Evolutionary conservation across 768 basidiomycete species (phyloP).

Genomic region (Lentinula aciculospora): DNA sequence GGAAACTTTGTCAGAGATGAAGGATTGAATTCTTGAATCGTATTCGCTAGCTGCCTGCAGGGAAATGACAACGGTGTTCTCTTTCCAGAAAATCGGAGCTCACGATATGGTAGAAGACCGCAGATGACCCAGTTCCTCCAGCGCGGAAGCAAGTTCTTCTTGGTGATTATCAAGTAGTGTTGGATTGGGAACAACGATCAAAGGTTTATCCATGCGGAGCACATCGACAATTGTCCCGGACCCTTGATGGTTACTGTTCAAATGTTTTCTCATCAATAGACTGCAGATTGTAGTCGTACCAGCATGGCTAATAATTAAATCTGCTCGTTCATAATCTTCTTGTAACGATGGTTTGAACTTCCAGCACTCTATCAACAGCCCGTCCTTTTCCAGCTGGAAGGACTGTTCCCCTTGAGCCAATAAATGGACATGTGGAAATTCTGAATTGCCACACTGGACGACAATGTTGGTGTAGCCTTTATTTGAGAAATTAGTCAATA

Average conservation of each 20-base stretch:
- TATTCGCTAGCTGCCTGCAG: conserved; percentile 46
- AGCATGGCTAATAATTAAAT: conserved; percentile 90
- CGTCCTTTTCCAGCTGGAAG: conserved; percentile 24
- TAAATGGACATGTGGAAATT: conserved; percentile 30
- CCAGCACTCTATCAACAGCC: conserved; percentile 59
- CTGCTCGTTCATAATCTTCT: conserved; percentile 56
- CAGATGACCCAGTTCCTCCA: conserved; percentile 56
- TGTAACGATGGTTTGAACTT: conserved; percentile 71
- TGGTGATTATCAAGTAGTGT: conserved; percentile 93
- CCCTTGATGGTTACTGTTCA: conserved; percentile 39
- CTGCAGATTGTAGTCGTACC: conserved; percentile 42
- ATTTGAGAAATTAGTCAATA: conserved; percentile 45
- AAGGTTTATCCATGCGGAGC: conserved; percentile 62
- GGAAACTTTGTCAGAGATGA: conserved; percentile 54
- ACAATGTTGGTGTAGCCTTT: conserved; percentile 58
- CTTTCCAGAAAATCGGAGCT: conserved; percentile 19
- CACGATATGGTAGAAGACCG: conserved; percentile 53
- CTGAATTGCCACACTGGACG: conserved; percentile 77
- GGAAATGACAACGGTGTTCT: background rate
- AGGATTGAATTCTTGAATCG: conserved; percentile 43
- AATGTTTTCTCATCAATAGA: conserved; percentile 1
- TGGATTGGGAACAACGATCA: conserved; percentile 88
- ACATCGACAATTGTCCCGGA: conserved; percentile 93
- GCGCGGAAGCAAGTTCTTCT: conserved; percentile 72
- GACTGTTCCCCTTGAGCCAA: conserved; percentile 22